Percentiles rank a stretch among this genome's conserved stretches.
phyloP scores from a whole-genome alignment of 2,329 filamentous ascomycete genomes.

The Phaeosphaeriaceae sp. region DNA sequence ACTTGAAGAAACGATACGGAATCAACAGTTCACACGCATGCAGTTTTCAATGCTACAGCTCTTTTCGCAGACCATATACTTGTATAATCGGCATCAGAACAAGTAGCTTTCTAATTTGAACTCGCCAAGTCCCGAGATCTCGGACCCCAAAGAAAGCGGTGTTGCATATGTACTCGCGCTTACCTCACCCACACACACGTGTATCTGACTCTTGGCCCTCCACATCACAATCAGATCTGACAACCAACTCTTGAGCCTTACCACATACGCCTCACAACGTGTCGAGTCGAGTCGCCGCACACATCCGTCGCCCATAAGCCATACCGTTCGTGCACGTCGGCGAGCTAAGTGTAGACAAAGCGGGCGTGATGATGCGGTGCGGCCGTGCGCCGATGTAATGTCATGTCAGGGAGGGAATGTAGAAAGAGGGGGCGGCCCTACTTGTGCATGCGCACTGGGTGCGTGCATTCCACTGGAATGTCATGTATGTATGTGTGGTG shows the following conservation, averaged over 20 bases:
- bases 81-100: no score
- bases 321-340: not conserved
- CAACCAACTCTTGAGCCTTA: not conserved
- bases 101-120: no score
- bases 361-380: not conserved
- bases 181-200: not conserved
- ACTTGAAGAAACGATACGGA: no score
- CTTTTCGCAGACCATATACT: no score
- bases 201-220: not conserved
- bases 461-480: not conserved
- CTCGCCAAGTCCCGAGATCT: not conserved
- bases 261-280: not conserved
- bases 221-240: not conserved
- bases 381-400: no score
- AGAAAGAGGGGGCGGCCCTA: not conserved
- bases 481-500: not conserved
- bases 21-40: no score
- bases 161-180: not conserved
- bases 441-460: no score
- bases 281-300: not conserved
- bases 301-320: not conserved
- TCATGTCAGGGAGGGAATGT: not conserved
- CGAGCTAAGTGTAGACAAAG: not conserved
- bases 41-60: no score
- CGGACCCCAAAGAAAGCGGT: not conserved